phyloP scores from a whole-genome alignment of 345 rosid species.

The Salix udensis region DNA sequence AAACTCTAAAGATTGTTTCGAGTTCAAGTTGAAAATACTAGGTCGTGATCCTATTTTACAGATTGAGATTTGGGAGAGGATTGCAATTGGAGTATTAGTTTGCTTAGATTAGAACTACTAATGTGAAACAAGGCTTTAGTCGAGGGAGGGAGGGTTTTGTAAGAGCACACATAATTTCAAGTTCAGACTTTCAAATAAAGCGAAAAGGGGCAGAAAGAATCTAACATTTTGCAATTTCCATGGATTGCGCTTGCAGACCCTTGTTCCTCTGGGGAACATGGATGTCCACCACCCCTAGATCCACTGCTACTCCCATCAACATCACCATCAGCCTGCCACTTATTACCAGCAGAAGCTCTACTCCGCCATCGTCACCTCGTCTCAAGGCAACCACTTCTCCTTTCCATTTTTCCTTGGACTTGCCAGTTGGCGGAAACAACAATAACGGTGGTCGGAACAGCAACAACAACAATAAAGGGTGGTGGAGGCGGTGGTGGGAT shows the following conservation, averaged over 20 bases:
- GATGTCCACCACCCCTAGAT: conserved; percentile 1
- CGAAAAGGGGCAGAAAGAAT: neutral
- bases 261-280: conserved; percentile 14
- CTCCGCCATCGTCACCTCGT: neutral
- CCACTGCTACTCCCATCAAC: neutral
- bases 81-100: no score
- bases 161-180: no score
- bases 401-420: conserved; percentile 17
- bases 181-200: neutral
- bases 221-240: neutral
- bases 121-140: no score
- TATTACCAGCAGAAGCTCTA: neutral
- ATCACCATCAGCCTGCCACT: neutral
- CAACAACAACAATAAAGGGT: conserved; percentile 9
- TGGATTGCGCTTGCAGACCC: conserved; percentile 25
- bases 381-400: neutral
- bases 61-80: no score
- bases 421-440: conserved; percentile 13
- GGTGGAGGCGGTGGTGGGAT: conserved; percentile 41
- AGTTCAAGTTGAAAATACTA: no score
- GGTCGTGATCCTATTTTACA: no score
- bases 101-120: no score
- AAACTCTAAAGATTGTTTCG: no score
- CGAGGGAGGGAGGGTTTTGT: no score
- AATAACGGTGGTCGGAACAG: conserved; percentile 15